Base-by-base conservation (phyloP, 768 basidiomycete genomes). In the Cyclocybe aegerita region DNA sequence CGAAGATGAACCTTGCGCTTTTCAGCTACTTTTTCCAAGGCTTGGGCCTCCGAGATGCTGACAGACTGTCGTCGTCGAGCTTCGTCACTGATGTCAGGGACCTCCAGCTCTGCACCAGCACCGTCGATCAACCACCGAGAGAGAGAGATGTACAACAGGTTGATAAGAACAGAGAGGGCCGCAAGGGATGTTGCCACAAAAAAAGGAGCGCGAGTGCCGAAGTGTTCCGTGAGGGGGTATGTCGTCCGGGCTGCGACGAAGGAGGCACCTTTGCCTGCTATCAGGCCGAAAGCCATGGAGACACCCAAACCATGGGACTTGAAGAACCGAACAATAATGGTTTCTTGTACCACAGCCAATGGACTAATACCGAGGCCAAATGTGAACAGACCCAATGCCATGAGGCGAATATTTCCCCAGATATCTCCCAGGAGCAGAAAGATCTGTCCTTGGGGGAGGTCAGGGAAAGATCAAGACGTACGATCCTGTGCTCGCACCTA, bases 241-340 rank as follows among this genome's bases (percentile, higher is more conserved):
- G 86, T 83, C 4, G 87, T 84, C 35, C 85, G 76, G 3, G 88
- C 88, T 16, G 89, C 80, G 32, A 90, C 53, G 62, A 92, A 93
- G 4, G 87, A 87, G 0, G 88, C 80, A 8, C 77, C 81, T 65
- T 92, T 93, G 33, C 91, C 91, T 3, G 82, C 86, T 16, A 93
- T 77, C 11, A 93, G 83, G 15, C 90, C 91, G n/a, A 92, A 74
- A 0, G 89, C 89, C 70, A 93, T 81, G 1, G 87, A 86, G 7
- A 85, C 72, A 1, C 87, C 90, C 1, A 92, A 72, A 1, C 87
- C 87, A 62, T 84, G 86, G 0, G 83, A 79, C 54, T 79, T 81
- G 73, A 90, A 92, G 70, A 88, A 88, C 17, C 86, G 85, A 38
- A 90, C 86, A 45, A 93, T 88, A 55, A 91, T 90, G 5, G 86